Evolutionary conservation across 2,329 filamentous ascomycete species (phyloP).

Genomic region (Bipolaris victoriae): DNA sequence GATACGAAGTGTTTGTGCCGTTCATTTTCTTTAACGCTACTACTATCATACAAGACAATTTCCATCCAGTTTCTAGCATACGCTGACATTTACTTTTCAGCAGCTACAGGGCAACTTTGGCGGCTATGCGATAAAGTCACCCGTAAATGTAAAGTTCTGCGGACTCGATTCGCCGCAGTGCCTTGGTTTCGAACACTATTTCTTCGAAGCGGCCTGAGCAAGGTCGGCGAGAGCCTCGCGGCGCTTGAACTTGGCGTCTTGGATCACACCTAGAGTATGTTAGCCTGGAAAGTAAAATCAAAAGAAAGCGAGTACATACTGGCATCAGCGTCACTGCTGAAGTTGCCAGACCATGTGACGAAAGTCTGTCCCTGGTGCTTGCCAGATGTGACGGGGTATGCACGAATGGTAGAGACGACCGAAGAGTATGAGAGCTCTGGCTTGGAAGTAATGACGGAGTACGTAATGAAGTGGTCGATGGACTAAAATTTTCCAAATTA

Average conservation of each 20-base stretch:
- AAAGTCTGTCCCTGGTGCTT: constrained; percentile 69
- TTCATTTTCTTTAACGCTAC: not conserved
- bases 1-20: not conserved
- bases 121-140: not conserved
- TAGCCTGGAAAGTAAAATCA: constrained; percentile 6
- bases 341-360: constrained; percentile 72
- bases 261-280: constrained; percentile 64
- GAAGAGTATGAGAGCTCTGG: constrained; percentile 70
- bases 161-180: not conserved
- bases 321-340: constrained; percentile 72
- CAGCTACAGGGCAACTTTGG: not conserved
- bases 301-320: constrained; percentile 54
- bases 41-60: not conserved
- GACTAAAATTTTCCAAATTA: constrained; percentile 7
- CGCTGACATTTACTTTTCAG: not conserved
- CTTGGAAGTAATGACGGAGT: constrained; percentile 71
- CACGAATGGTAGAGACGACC: constrained; percentile 70
- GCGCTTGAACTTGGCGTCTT: constrained; percentile 78
- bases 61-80: not conserved
- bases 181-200: constrained; percentile 29
- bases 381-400: constrained; percentile 70
- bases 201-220: constrained; percentile 57
- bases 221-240: constrained; percentile 72
- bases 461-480: constrained; percentile 77
- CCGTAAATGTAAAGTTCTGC: constrained; percentile 1